A percentile compares a stretch with the other conserved stretches of the same genome.
phyloP scores from a whole-genome alignment of 2,329 filamentous ascomycete species.

The Tolypocladium sp. region DNA sequence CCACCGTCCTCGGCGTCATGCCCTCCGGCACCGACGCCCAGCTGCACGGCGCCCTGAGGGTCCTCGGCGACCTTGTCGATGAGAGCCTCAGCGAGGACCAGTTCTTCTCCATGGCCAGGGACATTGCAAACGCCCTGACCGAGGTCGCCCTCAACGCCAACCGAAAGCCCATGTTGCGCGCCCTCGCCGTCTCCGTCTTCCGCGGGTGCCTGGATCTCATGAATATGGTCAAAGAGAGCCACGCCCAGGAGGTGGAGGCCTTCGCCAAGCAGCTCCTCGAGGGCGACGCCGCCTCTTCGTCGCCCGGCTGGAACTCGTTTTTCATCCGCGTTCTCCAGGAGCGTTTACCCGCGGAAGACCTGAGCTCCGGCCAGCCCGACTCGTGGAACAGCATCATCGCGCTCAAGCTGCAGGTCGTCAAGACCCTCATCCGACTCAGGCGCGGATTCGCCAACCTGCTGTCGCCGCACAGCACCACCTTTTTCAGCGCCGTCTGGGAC shows the following conservation, averaged over 20 bases:
- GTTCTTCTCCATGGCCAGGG: constrained; percentile 82
- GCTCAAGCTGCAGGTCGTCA: constrained; percentile 88
- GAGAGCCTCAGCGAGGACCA: constrained; percentile 90
- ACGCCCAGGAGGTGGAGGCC: constrained; percentile 73
- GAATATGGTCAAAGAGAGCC: constrained; percentile 93
- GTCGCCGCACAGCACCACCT: constrained; percentile 68
- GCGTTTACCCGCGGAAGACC: constrained; percentile 56
- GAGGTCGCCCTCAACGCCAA: constrained; percentile 69
- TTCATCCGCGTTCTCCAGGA: constrained; percentile 73
- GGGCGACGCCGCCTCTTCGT: constrained; percentile 1
- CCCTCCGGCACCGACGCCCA: constrained; percentile 67
- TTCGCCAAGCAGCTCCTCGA: constrained; percentile 81
- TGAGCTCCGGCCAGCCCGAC: constrained; percentile 44
- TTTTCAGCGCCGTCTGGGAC: constrained; percentile 85
- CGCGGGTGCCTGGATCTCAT: constrained; percentile 87
- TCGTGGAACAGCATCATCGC: constrained; percentile 74
- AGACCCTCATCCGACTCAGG: constrained; percentile 84
- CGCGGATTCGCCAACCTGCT: constrained; percentile 74
- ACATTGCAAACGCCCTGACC: constrained; percentile 78
- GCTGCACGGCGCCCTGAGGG: constrained; percentile 80
- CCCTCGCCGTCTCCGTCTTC: constrained; percentile 84
- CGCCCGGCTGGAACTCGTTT: constrained; percentile 73
- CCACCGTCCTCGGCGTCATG: constrained; percentile 69
- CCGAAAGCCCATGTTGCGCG: constrained; percentile 67
- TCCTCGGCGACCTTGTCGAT: constrained; percentile 83